A percentile compares a stretch with the other conserved stretches of the same genome.
phyloP scores from a whole-genome alignment of 306 rosid genomes.

The Gillenia trifoliata region DNA sequence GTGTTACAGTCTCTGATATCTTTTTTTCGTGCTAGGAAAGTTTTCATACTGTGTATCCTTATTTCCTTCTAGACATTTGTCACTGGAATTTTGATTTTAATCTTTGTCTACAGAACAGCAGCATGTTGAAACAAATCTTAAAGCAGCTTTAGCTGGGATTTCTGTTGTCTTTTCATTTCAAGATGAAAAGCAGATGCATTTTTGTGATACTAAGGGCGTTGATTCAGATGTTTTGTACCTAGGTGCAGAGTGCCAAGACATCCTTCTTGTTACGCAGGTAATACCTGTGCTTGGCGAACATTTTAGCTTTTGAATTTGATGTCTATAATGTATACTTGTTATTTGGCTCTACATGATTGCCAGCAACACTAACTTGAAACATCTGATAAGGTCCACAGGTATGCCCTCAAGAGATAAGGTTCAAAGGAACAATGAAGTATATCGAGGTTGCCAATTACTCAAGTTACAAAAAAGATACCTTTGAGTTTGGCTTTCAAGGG shows the following conservation, averaged over 20 bases:
- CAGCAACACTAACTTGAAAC: slow-evolving; percentile 29
- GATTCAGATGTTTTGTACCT: slow-evolving; percentile 43
- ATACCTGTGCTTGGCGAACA: slow-evolving; percentile 19
- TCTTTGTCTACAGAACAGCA: slow-evolving; percentile 57
- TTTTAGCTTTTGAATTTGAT: slow-evolving; percentile 11
- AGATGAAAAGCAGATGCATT: slow-evolving; percentile 42
- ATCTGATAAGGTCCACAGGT: slow-evolving; percentile 48
- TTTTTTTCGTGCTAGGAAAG: neutral
- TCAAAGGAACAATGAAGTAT: slow-evolving; percentile 54
- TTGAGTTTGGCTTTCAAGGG: slow-evolving; percentile 18
- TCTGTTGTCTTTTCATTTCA: slow-evolving; percentile 60
- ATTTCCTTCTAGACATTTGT: slow-evolving; percentile 8
- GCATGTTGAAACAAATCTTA: slow-evolving; percentile 82
- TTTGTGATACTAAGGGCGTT: slow-evolving; percentile 26
- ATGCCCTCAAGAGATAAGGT: slow-evolving; percentile 50
- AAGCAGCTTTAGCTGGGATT: slow-evolving; percentile 75
- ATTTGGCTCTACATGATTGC: slow-evolving; percentile 18
- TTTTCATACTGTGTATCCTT: slow-evolving; percentile 11
- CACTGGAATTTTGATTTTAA: slow-evolving; percentile 19
- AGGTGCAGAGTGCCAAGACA: slow-evolving; percentile 59
- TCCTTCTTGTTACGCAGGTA: slow-evolving; percentile 64
- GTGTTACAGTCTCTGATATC: neutral
- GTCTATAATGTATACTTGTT: slow-evolving; percentile 13
- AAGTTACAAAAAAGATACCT: slow-evolving; percentile 35
- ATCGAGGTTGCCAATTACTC: slow-evolving; percentile 56